A percentile compares a stretch with the other conserved stretches of the same genome.
phyloP scores from a whole-genome alignment of 2,329 filamentous ascomycete genomes.

The Aspergillus proliferans region DNA sequence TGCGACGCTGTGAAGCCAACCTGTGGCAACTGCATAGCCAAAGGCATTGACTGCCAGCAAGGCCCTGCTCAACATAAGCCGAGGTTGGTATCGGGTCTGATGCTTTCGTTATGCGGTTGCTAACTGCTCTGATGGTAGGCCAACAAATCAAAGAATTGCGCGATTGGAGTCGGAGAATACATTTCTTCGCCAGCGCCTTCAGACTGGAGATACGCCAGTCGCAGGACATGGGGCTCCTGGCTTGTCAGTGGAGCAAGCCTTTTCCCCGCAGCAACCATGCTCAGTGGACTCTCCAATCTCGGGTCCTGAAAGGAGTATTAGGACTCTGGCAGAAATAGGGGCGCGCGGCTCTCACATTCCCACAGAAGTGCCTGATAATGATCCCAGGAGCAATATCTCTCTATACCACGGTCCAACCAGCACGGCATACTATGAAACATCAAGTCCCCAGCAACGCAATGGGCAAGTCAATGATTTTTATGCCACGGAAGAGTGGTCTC shows the following conservation, averaged over 20 bases:
- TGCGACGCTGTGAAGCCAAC: slow-evolving; percentile 43
- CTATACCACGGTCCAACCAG: slow-evolving; percentile 20
- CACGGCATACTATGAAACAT: slow-evolving; percentile 18
- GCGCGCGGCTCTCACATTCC: slow-evolving; percentile 9
- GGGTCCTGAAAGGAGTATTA: slow-evolving; percentile 3
- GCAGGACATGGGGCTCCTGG: slow-evolving; percentile 1
- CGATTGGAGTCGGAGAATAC: slow-evolving; percentile 20
- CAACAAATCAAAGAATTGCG: slow-evolving; percentile 22
- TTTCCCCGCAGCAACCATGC: too few relatives aligned
- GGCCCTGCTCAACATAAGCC: slow-evolving; percentile 28
- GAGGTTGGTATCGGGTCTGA: slow-evolving; percentile 7
- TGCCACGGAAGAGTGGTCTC: slow-evolving; percentile 12
- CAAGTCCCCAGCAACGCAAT: too few relatives aligned
- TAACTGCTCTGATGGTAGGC: slow-evolving; percentile 6
- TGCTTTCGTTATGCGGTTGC: background rate
- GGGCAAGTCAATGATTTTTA: background rate
- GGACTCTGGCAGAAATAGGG: slow-evolving; percentile 5
- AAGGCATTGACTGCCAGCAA: slow-evolving; percentile 42
- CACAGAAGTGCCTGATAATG: slow-evolving; percentile 14
- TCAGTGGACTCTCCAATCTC: too few relatives aligned
- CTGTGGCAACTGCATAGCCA: slow-evolving; percentile 44
- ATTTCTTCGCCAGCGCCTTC: slow-evolving; percentile 13
- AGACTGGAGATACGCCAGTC: background rate
- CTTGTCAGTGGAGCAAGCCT: background rate
- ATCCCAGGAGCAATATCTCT: slow-evolving; percentile 8